Base-by-base conservation (phyloP, 495 filamentous ascomycete species). In the Aspergillus biplanus region DNA sequence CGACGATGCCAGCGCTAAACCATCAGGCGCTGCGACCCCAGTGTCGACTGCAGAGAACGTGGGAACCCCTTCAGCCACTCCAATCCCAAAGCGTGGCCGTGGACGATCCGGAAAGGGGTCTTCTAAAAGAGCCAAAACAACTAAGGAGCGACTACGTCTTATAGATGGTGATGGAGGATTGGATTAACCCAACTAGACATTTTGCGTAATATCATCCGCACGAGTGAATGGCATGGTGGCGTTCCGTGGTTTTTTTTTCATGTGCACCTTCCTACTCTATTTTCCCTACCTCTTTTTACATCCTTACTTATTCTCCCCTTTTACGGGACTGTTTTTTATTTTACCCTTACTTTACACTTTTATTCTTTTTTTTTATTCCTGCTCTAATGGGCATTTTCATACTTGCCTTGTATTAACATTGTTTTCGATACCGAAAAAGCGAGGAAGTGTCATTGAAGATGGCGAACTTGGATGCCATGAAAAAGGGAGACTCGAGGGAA, bases 61-160 rank as follows among this genome's bases (percentile, higher is more conserved):
- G 7, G 65, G 78, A 59, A 63, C 85, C 69, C 76, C 77, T 4
- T 70, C 75, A n/a, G 67, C 80, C 21, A 71, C 85, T 69, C 74
- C 81, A 54, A 72, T 82, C 61, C 69, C 82, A 54, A 84, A 89
- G 77, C 79, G 86, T 69, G 75, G 78, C 2, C 80, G 83, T 65
- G 81, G 82, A 55, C 75, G 78, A 44, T 77, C 68, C 2, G 77
- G 71, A 35, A 85, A 85, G 65, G 85, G 83, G 44, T 75, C 79
- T 12, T 82, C 85, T 48, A 94, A 97, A 82, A 92, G 94, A 72
- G 93, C 93, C 11, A 97, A 96, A 80, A 96, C 92, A 44, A 87
- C 89, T 4, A 94, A 96, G 75, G 91, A 97, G 77, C 83, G 92
- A 65, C 84, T 97, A 52, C 90, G 90, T 33, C 89, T 97, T 67